Conservation (phyloP, 164 flowering plant genomes). For the grape (Vitis vinifera) region DNA sequence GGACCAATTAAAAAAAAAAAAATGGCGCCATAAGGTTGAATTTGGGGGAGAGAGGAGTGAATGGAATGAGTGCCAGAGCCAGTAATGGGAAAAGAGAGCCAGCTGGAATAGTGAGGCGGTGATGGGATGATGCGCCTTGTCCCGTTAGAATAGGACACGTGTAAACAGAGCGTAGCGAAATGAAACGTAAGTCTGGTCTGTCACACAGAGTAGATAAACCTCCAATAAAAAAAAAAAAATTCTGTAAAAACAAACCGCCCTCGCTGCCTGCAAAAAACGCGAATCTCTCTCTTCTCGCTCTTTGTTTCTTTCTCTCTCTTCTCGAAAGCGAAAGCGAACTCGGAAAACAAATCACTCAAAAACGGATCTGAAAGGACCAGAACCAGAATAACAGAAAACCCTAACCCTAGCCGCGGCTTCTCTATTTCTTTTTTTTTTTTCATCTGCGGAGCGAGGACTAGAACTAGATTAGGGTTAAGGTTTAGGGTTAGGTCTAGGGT, state of each 20-base stretch:
- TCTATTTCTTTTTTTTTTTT: background rate
- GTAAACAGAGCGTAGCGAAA: background rate
- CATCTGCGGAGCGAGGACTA: background rate
- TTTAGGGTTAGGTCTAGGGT: constrained; percentile 22
- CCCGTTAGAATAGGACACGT: constrained; percentile 16
- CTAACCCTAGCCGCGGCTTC: constrained; percentile 35
- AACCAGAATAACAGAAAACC: constrained; percentile 31
- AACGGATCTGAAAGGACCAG: constrained; percentile 30
- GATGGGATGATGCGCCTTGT: too few relatives aligned
- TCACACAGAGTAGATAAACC: constrained; percentile 15
- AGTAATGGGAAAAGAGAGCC: too few relatives aligned
- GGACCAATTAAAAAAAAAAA: too few relatives aligned
- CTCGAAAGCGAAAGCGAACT: background rate
- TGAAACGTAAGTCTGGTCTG: background rate
- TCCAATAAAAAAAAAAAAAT: background rate
- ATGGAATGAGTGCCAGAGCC: too few relatives aligned
- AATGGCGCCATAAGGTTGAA: too few relatives aligned
- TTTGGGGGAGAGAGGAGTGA: too few relatives aligned
- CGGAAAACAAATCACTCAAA: constrained; percentile 7
- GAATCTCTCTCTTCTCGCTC: constrained; percentile 11
- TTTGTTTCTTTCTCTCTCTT: constrained; percentile 1
- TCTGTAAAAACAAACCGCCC: constrained; percentile 18
- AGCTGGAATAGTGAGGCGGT: too few relatives aligned
- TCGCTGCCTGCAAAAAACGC: constrained; percentile 17
- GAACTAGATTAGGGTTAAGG: constrained; percentile 3